Evolutionary conservation across 257 asterid species (phyloP).

Genomic region (Ehretia macrophylla): DNA sequence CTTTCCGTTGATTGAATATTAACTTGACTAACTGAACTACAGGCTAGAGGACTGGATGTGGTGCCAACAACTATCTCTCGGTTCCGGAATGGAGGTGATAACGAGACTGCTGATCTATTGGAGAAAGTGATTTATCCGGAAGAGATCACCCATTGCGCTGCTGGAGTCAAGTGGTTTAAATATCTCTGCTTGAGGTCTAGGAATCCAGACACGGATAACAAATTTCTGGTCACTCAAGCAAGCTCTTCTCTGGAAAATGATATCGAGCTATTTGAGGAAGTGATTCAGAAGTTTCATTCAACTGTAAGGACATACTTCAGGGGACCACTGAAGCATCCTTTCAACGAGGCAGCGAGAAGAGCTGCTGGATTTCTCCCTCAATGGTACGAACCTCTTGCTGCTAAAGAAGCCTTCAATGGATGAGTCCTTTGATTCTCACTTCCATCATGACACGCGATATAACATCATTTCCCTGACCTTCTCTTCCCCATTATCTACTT

Average conservation of each 20-base stretch:
- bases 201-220: constrained; percentile 18
- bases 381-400: constrained; percentile 93
- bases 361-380: constrained; percentile 91
- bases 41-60: constrained; percentile 98
- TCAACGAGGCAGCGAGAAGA: constrained; percentile 75
- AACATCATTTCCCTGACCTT: too few relatives aligned
- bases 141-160: constrained; percentile 90
- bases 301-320: constrained; percentile 64
- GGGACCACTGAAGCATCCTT: constrained; percentile 94
- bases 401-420: constrained; percentile 27
- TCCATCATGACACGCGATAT: too few relatives aligned
- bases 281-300: constrained; percentile 62
- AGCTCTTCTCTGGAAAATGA: constrained; percentile 19
- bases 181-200: constrained; percentile 52
- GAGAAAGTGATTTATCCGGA: constrained; percentile 88
- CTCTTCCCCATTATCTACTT: too few relatives aligned
- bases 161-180: constrained; percentile 91
- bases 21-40: constrained; percentile 2
- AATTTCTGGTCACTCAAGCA: constrained; percentile 10
- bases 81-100: constrained; percentile 83
- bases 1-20: too few relatives aligned
- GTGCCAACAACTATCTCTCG: constrained; percentile 91
- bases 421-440: neutral
- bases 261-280: constrained; percentile 29
- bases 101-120: constrained; percentile 69